Evolutionary conservation across 768 basidiomycete genomes (phyloP).

Genomic region (Trametes sanguinea): DNA sequence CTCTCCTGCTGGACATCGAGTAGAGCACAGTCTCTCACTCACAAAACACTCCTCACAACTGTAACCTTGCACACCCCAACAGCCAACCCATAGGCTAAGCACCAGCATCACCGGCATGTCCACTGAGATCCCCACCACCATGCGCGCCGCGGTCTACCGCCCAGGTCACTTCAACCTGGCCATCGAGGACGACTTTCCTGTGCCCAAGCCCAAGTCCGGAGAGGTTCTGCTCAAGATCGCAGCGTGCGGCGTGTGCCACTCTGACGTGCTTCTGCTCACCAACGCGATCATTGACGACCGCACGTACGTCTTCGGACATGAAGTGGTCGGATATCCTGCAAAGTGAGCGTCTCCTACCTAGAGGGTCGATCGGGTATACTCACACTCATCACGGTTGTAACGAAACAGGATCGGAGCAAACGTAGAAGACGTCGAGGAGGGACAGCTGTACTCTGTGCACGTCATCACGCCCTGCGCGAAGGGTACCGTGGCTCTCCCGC

Average conservation of each 20-base stretch:
- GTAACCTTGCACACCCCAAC: not conserved
- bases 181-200: not conserved
- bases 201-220: constrained; percentile 38
- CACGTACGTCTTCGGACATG: constrained; percentile 1
- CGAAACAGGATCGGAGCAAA: not conserved
- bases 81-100: too few relatives aligned
- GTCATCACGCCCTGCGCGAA: not conserved
- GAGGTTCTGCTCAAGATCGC: constrained; percentile 44
- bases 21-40: too few relatives aligned
- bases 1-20: too few relatives aligned
- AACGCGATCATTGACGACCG: not conserved
- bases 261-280: not conserved
- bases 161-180: constrained; percentile 2
- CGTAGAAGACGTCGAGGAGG: not conserved
- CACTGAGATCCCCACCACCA: not conserved
- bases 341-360: not conserved
- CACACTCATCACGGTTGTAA: not conserved
- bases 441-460: constrained; percentile 4
- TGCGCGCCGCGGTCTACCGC: not conserved
- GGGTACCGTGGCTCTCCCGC: not conserved
- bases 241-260: constrained; percentile 1
- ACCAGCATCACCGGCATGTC: not conserved
- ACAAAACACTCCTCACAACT: not conserved
- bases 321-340: not conserved
- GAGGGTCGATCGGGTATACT: not conserved